These are phyloP conservation scores for Talaromyces sp. DNA, from an alignment of 2,329 filamentous ascomycete genomes.

Conservation along the genomic window DNA sequence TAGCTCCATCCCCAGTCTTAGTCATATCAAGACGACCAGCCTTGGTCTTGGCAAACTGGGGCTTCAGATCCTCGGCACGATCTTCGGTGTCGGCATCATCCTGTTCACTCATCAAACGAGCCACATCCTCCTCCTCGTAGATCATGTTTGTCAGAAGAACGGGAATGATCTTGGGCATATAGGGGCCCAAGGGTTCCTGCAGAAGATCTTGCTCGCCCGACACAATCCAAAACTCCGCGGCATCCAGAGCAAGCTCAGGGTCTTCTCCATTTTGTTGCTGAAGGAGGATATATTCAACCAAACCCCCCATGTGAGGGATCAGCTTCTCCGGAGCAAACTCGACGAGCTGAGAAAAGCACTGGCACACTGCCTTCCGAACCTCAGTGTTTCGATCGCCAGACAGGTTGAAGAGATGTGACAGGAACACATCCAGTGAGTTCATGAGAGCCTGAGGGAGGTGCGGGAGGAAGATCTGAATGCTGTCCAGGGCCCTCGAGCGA, in stretches of 20 bases:
- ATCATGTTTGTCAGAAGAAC: slow-evolving; percentile 94
- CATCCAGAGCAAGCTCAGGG: slow-evolving; percentile 87
- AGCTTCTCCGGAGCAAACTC: slow-evolving; percentile 90
- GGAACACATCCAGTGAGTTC: slow-evolving; percentile 75
- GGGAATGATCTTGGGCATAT: slow-evolving; percentile 82
- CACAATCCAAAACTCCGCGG: slow-evolving; percentile 96
- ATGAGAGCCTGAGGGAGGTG: slow-evolving; percentile 81
- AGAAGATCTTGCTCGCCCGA: slow-evolving; percentile 84
- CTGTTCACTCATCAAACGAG: slow-evolving; percentile 77
- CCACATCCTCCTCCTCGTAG: slow-evolving; percentile 91
- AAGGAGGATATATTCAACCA: slow-evolving; percentile 89
- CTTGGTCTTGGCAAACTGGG: slow-evolving; percentile 79
- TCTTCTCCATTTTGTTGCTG: slow-evolving; percentile 84
- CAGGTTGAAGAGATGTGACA: slow-evolving; percentile 80
- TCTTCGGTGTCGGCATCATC: slow-evolving; percentile 93
- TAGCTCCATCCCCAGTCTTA: slow-evolving; percentile 43
- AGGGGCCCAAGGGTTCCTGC: slow-evolving; percentile 74
- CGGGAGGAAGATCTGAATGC: slow-evolving; percentile 89
- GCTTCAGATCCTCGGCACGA: slow-evolving; percentile 85
- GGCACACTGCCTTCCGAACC: slow-evolving; percentile 89
- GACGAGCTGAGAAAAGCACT: slow-evolving; percentile 88
- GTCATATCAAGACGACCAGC: slow-evolving; percentile 61
- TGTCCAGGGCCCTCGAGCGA: slow-evolving; percentile 74
- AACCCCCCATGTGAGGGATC: slow-evolving; percentile 78
- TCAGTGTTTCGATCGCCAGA: slow-evolving; percentile 76